phyloP scores from a whole-genome alignment of 2,329 filamentous ascomycete species.

The Penicillium sumatraense region DNA sequence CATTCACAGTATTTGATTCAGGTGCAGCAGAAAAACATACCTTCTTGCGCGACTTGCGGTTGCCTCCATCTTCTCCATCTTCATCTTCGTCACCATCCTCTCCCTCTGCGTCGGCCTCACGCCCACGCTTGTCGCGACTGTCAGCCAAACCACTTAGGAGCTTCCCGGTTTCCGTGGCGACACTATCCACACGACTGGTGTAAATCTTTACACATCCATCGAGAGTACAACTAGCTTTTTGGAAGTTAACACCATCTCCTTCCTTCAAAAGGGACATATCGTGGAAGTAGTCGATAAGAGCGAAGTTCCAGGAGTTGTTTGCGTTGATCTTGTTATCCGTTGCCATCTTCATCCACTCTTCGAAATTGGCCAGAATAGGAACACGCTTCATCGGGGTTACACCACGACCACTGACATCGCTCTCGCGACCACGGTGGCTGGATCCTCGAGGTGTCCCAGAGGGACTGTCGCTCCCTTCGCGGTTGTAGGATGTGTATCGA shows the following conservation, averaged over 20 bases:
- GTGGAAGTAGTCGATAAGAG: constrained; percentile 99
- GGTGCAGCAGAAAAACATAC: constrained; percentile 47
- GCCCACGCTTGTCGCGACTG: constrained; percentile 68
- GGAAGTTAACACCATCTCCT: constrained; percentile 96
- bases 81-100: constrained; percentile 67
- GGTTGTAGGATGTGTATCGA: constrained; percentile 42
- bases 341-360: constrained; percentile 99
- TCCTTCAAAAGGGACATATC: constrained; percentile 98
- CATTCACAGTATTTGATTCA: background rate
- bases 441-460: constrained; percentile 54
- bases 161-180: constrained; percentile 95
- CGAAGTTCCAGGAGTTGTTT: constrained; percentile 98
- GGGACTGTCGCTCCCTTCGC: constrained; percentile 50
- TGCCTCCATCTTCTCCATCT: constrained; percentile 57
- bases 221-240: constrained; percentile 95
- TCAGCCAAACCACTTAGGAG: constrained; percentile 91
- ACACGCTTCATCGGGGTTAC: constrained; percentile 96
- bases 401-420: constrained; percentile 67
- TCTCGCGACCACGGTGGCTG: constrained; percentile 40
- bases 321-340: constrained; percentile 99
- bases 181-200: constrained; percentile 96
- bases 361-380: constrained; percentile 94
- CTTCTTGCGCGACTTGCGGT: constrained; percentile 70
- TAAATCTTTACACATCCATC: constrained; percentile 99
- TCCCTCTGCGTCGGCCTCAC: constrained; percentile 64